Base-by-base conservation (phyloP, 352 stramenopile genomes). In the Pythium oligandrum region DNA sequence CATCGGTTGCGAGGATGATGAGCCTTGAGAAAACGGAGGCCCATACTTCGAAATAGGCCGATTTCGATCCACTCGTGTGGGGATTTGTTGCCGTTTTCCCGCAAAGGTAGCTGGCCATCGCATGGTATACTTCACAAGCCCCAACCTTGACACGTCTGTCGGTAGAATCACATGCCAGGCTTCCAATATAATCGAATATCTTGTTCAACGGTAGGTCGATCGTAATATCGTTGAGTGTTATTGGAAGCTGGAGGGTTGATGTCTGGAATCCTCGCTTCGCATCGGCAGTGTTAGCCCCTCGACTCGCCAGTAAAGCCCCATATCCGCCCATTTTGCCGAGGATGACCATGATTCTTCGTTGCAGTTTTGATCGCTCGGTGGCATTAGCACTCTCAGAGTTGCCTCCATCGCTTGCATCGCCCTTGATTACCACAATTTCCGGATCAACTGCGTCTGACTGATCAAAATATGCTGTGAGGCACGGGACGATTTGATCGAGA, bases 101-200 rank as follows among this genome's bases (percentile, higher is more conserved):
- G 44, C 78, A 89, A 4, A 93, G 53, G 52, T 82, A 89, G 33
- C 75, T 78, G 8, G 86, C 47, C 34, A 93, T 53, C 4, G 77
- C 78, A 50, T 93, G 83, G 46, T 83, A 90, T 11, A 70, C 61
- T 67, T 93, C 83, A 49, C 72, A 73, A 32, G 77, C 75, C 44
- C 61, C 73, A 30, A 71, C 57, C 64, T 91, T 93, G 39, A 90
- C 54, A 34, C 66, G 53, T 17, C 83, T 67, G 36, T 90, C 69
- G 2, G 79, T 86, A 37, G 71, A 83, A 1, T 71, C 31, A 43
- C 61, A 52, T 45, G 77, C 80, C 26, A 89, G 59, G 33, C 70
- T 46, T 42, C 71, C 76, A 10, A 83, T 56, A 57, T 88, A 75
- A 31, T 51, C 48, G 42, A 90, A 67, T 38, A 93, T 58, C 31